Conservation (phyloP, 139 green algal species). For the Trebouxia sp. region DNA sequence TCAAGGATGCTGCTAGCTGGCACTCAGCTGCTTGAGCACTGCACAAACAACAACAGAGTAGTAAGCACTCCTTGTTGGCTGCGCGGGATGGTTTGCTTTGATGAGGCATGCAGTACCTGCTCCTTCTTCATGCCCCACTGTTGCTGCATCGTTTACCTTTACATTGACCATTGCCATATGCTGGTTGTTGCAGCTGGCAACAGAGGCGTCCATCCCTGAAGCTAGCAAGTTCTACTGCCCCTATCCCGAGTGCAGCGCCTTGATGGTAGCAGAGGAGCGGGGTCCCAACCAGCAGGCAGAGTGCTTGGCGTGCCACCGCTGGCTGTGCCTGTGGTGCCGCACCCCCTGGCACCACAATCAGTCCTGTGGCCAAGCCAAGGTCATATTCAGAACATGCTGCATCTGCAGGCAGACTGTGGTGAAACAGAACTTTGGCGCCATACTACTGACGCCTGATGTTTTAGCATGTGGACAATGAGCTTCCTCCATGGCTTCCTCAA, state of each 20-base stretch:
- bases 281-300: conserved; percentile 33
- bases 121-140: neutral
- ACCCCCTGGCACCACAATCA: conserved; percentile 46
- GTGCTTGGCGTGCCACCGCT: conserved; percentile 47
- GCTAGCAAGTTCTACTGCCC: conserved; percentile 35
- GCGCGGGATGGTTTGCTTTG: too few species aligned
- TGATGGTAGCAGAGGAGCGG: conserved; percentile 38
- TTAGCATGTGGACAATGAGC: too few species aligned
- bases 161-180: neutral
- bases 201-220: conserved; percentile 34
- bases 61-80: too few species aligned
- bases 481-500: too few species aligned
- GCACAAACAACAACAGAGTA: neutral
- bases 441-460: neutral
- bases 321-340: conserved; percentile 30
- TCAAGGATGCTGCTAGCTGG: too few species aligned
- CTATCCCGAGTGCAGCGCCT: conserved; percentile 30
- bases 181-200: conserved; percentile 27
- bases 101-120: neutral
- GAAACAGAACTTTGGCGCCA: neutral
- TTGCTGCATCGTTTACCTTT: neutral
- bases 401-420: neutral
- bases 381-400: neutral
- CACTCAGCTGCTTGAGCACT: too few species aligned
- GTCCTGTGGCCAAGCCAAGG: conserved; percentile 47